Evolutionary conservation across 139 green algal genomes (phyloP).

Genomic region (Closterium sp.): DNA sequence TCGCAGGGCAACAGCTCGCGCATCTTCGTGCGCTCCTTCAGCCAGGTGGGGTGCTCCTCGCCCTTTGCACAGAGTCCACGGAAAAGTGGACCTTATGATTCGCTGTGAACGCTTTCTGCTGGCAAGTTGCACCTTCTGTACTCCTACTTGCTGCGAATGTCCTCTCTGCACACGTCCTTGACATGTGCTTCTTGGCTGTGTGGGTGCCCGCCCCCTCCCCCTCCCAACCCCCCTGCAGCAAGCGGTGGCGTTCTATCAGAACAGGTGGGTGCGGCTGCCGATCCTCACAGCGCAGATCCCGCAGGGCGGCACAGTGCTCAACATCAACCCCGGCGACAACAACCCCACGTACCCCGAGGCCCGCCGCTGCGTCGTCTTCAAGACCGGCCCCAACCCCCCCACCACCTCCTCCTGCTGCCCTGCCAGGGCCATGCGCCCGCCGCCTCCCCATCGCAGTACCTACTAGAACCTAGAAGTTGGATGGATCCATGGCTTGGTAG

Average conservation of each 20-base stretch:
- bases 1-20: neutral
- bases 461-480: neutral
- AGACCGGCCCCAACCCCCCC: neutral
- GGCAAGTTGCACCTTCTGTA: too few species aligned
- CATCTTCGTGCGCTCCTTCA: neutral
- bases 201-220: too few species aligned
- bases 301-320: neutral
- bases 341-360: conserved; percentile 5
- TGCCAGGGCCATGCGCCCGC: neutral
- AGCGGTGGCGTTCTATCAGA: neutral
- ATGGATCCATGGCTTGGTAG: neutral
- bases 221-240: neutral
- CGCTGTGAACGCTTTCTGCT: too few species aligned
- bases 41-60: neutral
- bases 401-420: neutral
- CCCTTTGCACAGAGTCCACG: too few species aligned
- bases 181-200: too few species aligned
- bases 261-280: neutral
- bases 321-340: conserved; percentile 1
- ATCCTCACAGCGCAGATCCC: neutral
- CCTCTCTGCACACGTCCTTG: too few species aligned
- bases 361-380: conserved; percentile 2
- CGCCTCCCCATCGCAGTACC: neutral
- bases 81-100: too few species aligned
- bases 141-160: too few species aligned